Base-by-base conservation (phyloP, 2,329 filamentous ascomycete species). In the Gyromitra esculenta region DNA sequence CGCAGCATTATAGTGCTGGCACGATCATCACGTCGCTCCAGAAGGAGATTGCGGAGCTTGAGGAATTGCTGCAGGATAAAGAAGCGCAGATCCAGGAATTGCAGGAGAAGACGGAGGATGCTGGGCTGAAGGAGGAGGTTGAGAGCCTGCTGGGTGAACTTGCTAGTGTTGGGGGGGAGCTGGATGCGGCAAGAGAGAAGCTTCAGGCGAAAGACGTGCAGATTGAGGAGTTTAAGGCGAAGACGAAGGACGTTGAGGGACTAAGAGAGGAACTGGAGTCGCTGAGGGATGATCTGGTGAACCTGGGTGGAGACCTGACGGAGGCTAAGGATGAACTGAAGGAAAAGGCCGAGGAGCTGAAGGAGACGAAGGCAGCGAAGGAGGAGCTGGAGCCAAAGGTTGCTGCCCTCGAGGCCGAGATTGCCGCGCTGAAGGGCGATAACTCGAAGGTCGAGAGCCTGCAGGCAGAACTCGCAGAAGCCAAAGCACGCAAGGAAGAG, bases 241-340 rank as follows among this genome's bases (percentile, higher is more conserved):
- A 91, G 82, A 86, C 92, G 81, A 92, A 90, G 15, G 92, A 96
- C 73, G 88, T 90, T 81, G 92, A 95, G 69, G 91, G 91, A 21
- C 85, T 97, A 56, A 87, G 89, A 35, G 94, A 97, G 81, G 94
- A 98, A 84, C 92, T 97, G 75, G 93, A 96, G 81, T 90, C 89
- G 2, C 85, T 98, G 76, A 89, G 91, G 65, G 93, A 97, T 72
- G 92, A 94, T 79, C 85, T 98, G 6, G 84, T 95, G 56, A 87
- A 89, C 63, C 89, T 96, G 77, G 94, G 94, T 8, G 89, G 94
- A 80, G 92, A 96, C 76, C 91, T 95, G 81, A 93, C 97, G 9
- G 90, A 92, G 79, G 91, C 92, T 13, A 95, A 94, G 83, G 90
- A 96, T 79, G 90, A 88, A 82, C 84, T 89, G 65, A 90, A 79